A percentile compares a stretch with the other conserved stretches of the same genome.
Evolutionary conservation across 164 flowering plant species (phyloP).

Genomic region (Aristolochia contorta): DNA sequence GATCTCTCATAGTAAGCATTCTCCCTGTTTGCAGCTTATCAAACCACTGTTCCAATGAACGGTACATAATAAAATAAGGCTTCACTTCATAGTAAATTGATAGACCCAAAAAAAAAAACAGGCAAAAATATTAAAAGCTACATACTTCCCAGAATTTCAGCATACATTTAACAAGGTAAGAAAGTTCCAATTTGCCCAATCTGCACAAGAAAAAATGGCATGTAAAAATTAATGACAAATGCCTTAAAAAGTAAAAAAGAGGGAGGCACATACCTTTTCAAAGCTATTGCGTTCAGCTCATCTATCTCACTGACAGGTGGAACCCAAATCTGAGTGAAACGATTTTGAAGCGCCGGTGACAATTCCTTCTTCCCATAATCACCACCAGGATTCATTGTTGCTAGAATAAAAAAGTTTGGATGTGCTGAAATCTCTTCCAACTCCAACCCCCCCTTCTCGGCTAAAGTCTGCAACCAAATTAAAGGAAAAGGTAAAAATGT

Average conservation of each 20-base stretch:
- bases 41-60: conserved; percentile 57
- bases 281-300: conserved; percentile 75
- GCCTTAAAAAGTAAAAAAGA: background rate
- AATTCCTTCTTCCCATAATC: conserved; percentile 97
- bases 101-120: too few relatives aligned
- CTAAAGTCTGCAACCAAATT: conserved; percentile 47
- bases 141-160: conserved; percentile 74
- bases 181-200: conserved; percentile 27
- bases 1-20: conserved; percentile 82
- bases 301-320: conserved; percentile 50
- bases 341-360: conserved; percentile 94
- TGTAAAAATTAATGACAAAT: background rate
- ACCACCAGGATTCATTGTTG: conserved; percentile 99
- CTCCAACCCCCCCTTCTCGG: conserved; percentile 84
- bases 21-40: conserved; percentile 52
- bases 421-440: conserved; percentile 65
- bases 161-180: conserved; percentile 42
- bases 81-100: too few relatives aligned
- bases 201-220: conserved; percentile 24
- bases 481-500: background rate
- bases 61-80: background rate
- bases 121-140: background rate
- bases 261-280: conserved; percentile 29
- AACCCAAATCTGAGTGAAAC: conserved; percentile 99
- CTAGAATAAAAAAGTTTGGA: conserved; percentile 67